Base-by-base conservation (phyloP, 345 rosid genomes). In the Murraya koenigii region DNA sequence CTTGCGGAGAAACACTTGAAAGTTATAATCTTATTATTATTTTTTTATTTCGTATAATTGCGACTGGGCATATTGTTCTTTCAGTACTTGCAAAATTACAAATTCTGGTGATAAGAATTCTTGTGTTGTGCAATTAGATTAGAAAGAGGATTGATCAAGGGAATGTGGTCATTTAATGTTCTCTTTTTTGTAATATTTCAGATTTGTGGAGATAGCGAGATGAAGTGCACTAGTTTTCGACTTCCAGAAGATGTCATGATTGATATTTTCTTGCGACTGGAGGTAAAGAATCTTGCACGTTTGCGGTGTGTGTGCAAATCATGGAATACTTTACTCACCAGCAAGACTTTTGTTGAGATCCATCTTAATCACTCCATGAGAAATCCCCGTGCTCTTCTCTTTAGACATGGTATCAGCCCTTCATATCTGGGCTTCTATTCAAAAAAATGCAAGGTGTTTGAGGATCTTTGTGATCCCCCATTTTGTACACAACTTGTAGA, bases 221-320 rank as follows among this genome's bases (percentile, higher is more conserved):
- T 3, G 49, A 61, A 41, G 52, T 49, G 59, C 47, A 75, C 8
- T 22, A 15, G 22, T 22, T 75, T 49, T 47, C 30, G 32, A 3
- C 78, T 75, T 49, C 70, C 78, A 1, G 62, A 75, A 26, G 78
- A 75, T 64, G 47, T 64, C 49, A 64, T 75, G 78, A 33, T 63
- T n/a, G 30, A 49, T 32, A 64, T 75, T 32, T 75, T 75, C 44
- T 47, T 64, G 78, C 71, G 33, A 6, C 30, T 64, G 26, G 41
- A 67, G 7, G 56, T 65, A 36, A 75, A 75, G 58, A n/a, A 54
- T 32, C 62, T 75, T 13, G 61, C 70, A 30, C 61, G 23, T 32
- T 6, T 75, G 58, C 58, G 78, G 62, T 75, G 78, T 75, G 78
- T 75, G 23, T 75, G 78, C 61, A 75, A 64, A 63, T 63, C 62